These are phyloP conservation scores for Debaryomyces coudertii DNA, from an alignment of 1,139 yeast species.

Conservation along the genomic window DNA sequence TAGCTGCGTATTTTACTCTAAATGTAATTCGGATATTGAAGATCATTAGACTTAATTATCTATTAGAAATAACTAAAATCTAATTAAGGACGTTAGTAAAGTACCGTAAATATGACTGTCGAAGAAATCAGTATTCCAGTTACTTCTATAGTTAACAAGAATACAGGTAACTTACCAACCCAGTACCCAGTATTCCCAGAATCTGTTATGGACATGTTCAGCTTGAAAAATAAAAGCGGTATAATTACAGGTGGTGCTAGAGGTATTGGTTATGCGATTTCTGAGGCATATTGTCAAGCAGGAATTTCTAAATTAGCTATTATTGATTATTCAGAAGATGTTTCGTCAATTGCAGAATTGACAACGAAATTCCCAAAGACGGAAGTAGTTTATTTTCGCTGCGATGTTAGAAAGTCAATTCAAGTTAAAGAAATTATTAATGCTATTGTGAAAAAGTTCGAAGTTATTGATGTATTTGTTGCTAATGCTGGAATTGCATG, in stretches of 20 bases:
- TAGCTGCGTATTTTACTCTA: too few species aligned
- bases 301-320: slow-evolving; percentile 47
- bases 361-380: slow-evolving; percentile 34
- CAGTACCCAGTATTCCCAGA: slow-evolving; percentile 36
- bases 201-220: slow-evolving; percentile 41
- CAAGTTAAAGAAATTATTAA: too few species aligned
- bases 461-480: slow-evolving; percentile 50
- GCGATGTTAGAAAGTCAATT: slow-evolving; percentile 46
- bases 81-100: too few species aligned
- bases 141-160: slow-evolving; percentile 35
- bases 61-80: too few species aligned
- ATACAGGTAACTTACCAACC: slow-evolving; percentile 45
- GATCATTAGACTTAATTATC: too few species aligned
- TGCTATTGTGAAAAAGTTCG: slow-evolving; percentile 35
- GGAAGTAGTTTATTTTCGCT: slow-evolving; percentile 35
- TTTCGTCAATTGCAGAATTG: slow-evolving; percentile 33
- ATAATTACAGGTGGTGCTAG: slow-evolving; percentile 50
- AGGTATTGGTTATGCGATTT: slow-evolving; percentile 47
- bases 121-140: slow-evolving; percentile 18
- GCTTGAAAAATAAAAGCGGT: slow-evolving; percentile 40
- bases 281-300: slow-evolving; percentile 51
- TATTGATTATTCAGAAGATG: slow-evolving; percentile 43
- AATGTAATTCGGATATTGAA: too few species aligned
- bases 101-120: slow-evolving; percentile 25
- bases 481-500: slow-evolving; percentile 59